Conservation (phyloP, 2,329 filamentous ascomycete genomes). For the Ilyonectria sp. region DNA sequence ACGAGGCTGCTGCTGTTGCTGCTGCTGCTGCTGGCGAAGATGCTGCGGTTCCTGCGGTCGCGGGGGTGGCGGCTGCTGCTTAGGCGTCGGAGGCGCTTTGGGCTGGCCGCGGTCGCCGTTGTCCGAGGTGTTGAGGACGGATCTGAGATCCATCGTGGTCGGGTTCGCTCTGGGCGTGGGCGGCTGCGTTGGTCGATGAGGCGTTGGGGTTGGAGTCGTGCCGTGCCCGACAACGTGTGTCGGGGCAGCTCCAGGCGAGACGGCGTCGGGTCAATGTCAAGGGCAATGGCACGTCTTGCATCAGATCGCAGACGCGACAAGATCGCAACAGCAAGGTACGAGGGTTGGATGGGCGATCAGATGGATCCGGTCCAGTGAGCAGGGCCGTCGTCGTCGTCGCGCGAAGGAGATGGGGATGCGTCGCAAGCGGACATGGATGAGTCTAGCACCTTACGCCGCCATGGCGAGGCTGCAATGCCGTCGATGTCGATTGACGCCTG, state of each 20-base stretch:
- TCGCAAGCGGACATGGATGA: constrained; percentile 51
- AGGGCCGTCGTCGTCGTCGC: constrained; percentile 40
- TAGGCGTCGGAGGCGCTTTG: constrained; percentile 51
- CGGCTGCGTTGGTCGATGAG: constrained; percentile 17
- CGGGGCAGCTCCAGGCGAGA: constrained; percentile 36
- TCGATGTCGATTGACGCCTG: constrained; percentile 45
- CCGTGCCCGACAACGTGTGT: constrained; percentile 34
- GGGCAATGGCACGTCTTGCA: constrained; percentile 37
- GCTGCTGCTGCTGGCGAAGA: constrained; percentile 51
- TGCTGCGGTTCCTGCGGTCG: constrained; percentile 52
- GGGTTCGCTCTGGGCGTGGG: constrained; percentile 8
- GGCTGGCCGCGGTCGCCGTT: constrained; percentile 57
- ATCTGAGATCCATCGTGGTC: constrained; percentile 65
- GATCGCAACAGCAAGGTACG: constrained; percentile 22
- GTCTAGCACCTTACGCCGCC: constrained; percentile 47
- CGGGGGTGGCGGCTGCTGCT: constrained; percentile 53
- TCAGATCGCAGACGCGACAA: constrained; percentile 43
- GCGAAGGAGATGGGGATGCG: constrained; percentile 41
- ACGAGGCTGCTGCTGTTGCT: constrained; percentile 52
- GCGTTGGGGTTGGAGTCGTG: constrained; percentile 32
- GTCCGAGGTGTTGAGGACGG: constrained; percentile 69
- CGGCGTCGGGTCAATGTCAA: constrained; percentile 40
- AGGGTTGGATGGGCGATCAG: constrained; percentile 10
- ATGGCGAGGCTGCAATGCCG: constrained; percentile 50
- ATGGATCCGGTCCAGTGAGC: constrained; percentile 9